These are phyloP conservation scores for Atkinsonella hypoxylon DNA, from an alignment of 2,329 filamentous ascomycete species.

Conservation along the genomic window DNA sequence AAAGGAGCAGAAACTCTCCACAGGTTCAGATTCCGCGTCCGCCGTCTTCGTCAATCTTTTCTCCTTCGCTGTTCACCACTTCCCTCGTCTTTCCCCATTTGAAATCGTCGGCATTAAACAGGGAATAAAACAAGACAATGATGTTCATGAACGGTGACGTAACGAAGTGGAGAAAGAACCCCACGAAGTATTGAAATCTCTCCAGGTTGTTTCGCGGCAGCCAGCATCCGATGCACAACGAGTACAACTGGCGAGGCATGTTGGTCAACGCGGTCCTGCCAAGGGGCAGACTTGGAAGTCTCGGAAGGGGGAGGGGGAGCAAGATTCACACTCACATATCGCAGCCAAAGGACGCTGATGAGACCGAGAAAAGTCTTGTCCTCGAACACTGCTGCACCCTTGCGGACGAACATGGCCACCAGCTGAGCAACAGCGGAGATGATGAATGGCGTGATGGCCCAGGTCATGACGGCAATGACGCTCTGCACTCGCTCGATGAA, in stretches of 20 bases:
- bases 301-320: too few species aligned
- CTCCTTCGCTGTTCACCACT: slow-evolving; percentile 11
- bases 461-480: slow-evolving; percentile 33
- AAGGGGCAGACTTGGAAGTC: not conserved
- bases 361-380: slow-evolving; percentile 25
- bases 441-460: slow-evolving; percentile 33
- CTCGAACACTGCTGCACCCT: slow-evolving; percentile 20
- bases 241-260: slow-evolving; percentile 21
- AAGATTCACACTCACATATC: slow-evolving; percentile 25
- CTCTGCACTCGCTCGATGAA: slow-evolving; percentile 32
- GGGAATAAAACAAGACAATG: slow-evolving; percentile 28
- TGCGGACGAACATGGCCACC: slow-evolving; percentile 21
- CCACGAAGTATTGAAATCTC: slow-evolving; percentile 25
- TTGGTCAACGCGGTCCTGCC: not conserved
- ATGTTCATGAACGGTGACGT: slow-evolving; percentile 32
- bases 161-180: slow-evolving; percentile 24
- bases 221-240: slow-evolving; percentile 30
- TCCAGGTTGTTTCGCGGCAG: slow-evolving; percentile 27
- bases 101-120: slow-evolving; percentile 31
- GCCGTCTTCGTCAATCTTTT: not conserved
- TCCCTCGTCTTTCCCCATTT: slow-evolving; percentile 34
- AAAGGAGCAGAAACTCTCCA: not conserved
- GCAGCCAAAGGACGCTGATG: slow-evolving; percentile 24
- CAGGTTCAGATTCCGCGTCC: not conserved
- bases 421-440: slow-evolving; percentile 27